Evolutionary conservation across 768 basidiomycete species (phyloP), one percentile per base, ranked within the genome.

Genomic region (Pisolithus tinctorius): DNA sequence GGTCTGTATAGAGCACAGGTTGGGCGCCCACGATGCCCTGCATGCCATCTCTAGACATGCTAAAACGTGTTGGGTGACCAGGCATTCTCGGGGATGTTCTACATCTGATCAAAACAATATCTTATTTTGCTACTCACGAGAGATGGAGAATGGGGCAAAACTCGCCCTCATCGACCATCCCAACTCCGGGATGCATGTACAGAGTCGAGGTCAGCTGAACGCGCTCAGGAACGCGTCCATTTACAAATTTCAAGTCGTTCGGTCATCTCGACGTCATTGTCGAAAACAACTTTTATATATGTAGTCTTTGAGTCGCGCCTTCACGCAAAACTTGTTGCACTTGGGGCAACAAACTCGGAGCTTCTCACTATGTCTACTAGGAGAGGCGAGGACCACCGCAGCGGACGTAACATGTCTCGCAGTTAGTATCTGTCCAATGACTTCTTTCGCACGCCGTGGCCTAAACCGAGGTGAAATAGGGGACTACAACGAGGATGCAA

Each of bases 401-500:
- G 43, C 14, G 43, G 43, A 45, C 43, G 43, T 29, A 45, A 45
- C 9, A 25, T 29, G 5, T 45, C 43, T 29, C 26, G 26, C 20
- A 27, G 43, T 45, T 16, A 45, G 43, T 27, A 45, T 29, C n/a
- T 41, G 40, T 13, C 11, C 17, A 11, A 20, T 41, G 40, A 29
- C 29, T 45, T 9, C 2, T 29, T 14, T 29, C 16, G 9, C 43
- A 29, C 20, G 17, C 13, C 20, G 26, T n/a, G n/a, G 26, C 4
- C 26, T 45, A 17, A 30, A 23, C 13, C 11, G 43, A 45, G 14
- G 13, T n/a, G 16, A 30, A 43, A 14, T 27, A 54, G 54, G 54
- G 30, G 34, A 44, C 30, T 55, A 47, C 27, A 48, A 55, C 45
- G 45, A 55, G n/a, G 41, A 50, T 26, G 23, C 46, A 16, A 55